Evolutionary conservation across 345 rosid genomes (phyloP), one percentile per base, ranked within the genome.

Genomic region (Gossypium stocksii): DNA sequence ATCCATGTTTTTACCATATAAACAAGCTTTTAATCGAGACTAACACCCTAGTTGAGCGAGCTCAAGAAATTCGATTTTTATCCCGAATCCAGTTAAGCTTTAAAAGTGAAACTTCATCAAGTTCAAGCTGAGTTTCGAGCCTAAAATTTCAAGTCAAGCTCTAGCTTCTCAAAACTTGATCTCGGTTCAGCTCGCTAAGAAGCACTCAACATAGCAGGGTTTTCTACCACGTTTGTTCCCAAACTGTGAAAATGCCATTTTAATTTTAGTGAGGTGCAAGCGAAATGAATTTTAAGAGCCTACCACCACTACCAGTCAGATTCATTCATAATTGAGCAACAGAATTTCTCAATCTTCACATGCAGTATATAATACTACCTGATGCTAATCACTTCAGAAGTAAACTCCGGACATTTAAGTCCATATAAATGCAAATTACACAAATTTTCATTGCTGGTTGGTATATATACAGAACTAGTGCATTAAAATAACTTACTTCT

Each of bases 401-500:
- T 17, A 38, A 16, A 62, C 49, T 44, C 70, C 16, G 3, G 27
- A 65, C 6, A 22, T 41, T 9, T 17, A 46, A 49, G 29, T 67
- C 54, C n/a, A 0, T 27, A 27, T 57, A 13, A 57, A 66, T 8
- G 34, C 53, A 66, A 66, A 43, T 41, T 10, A 22, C 14, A 68
- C 17, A 67, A 66, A 5, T 1, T 41, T 34, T 23, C 41, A 48
- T 68, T 22, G 22, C 20, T 29, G 22, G 38, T 34, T 16, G 16
- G 7, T 13, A 48, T 22, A 48, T 4, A 22, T 6, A 34, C 23
- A 54, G 16, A 9, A 53, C 51, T 6, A 71, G 6, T 25, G 23
- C 27, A 17, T 51, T 25, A 14, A 25, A 61, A 43, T 23, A 48
- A 63, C 89, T 81, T 88, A 92, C 98, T 89, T 92, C 77, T 90